phyloP scores from a whole-genome alignment of 768 basidiomycete species.

The Phlegmacium glaucopus region DNA sequence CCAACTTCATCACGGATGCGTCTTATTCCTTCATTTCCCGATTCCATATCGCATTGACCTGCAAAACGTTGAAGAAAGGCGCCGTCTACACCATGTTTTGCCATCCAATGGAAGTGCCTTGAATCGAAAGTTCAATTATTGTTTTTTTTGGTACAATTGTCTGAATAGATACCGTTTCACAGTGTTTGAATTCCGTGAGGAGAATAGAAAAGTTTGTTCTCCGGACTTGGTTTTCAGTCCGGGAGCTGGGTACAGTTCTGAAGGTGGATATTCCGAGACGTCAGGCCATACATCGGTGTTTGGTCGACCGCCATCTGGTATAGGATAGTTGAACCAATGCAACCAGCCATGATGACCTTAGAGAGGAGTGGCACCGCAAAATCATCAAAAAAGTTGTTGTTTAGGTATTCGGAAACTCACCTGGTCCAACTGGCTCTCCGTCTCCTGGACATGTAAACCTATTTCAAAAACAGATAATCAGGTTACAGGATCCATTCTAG shows the following conservation, averaged over 20 bases:
- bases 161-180: slow-evolving; percentile 47
- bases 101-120: slow-evolving; percentile 84
- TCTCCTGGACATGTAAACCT: slow-evolving; percentile 77
- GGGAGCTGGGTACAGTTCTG: slow-evolving; percentile 67
- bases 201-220: slow-evolving; percentile 69
- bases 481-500: neutral
- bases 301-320: slow-evolving; percentile 65
- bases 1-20: slow-evolving; percentile 72
- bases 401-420: slow-evolving; percentile 33
- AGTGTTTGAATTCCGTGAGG: slow-evolving; percentile 71
- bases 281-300: slow-evolving; percentile 84
- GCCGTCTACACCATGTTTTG: slow-evolving; percentile 74
- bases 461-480: slow-evolving; percentile 1
- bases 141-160: neutral
- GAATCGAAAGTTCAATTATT: slow-evolving; percentile 3
- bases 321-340: slow-evolving; percentile 75
- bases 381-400: too few species aligned
- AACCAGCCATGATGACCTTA: slow-evolving; percentile 81
- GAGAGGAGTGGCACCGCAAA: too few species aligned
- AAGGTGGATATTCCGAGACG: slow-evolving; percentile 61
- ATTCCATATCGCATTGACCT: slow-evolving; percentile 58
- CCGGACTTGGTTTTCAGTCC: slow-evolving; percentile 58
- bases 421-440: slow-evolving; percentile 62
- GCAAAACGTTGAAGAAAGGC: slow-evolving; percentile 80
- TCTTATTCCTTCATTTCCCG: slow-evolving; percentile 53